Conservation (phyloP, 176 grass and related monocot genomes). For the Musa beccarii region DNA sequence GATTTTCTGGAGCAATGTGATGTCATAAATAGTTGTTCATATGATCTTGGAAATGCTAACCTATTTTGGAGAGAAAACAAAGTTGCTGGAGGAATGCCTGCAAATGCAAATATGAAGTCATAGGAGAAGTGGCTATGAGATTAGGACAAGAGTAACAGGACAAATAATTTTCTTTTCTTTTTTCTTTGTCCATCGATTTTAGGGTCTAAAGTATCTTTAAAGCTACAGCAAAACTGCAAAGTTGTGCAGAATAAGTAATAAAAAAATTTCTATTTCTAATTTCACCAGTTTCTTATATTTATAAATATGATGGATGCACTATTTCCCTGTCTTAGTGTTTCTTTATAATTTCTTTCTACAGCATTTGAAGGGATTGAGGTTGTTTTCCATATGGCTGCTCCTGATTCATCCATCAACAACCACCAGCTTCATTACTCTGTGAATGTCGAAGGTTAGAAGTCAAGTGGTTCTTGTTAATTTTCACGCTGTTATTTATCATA, state of each 20-base stretch:
- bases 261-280: not conserved
- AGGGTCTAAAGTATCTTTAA: too few relatives aligned
- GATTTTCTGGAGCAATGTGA: too few relatives aligned
- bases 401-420: slow-evolving; percentile 97
- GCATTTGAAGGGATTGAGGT: slow-evolving; percentile 80
- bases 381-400: slow-evolving; percentile 99
- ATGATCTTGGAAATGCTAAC: not conserved
- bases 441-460: slow-evolving; percentile 72
- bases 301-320: slow-evolving; percentile 6
- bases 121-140: not conserved
- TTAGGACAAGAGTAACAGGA: not conserved
- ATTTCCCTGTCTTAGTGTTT: not conserved
- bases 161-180: not conserved
- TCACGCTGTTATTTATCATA: not conserved
- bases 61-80: not conserved
- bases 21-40: too few relatives aligned
- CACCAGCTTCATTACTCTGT: slow-evolving; percentile 96
- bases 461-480: not conserved
- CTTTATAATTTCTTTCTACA: slow-evolving; percentile 31
- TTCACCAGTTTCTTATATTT: not conserved
- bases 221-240: too few relatives aligned
- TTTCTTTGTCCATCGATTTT: too few relatives aligned
- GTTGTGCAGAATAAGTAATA: not conserved
- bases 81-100: not conserved
- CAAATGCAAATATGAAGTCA: not conserved